Base-by-base conservation (phyloP, 225 moss, liverwort and hornwort genomes). In the Anthoceros angustus region DNA sequence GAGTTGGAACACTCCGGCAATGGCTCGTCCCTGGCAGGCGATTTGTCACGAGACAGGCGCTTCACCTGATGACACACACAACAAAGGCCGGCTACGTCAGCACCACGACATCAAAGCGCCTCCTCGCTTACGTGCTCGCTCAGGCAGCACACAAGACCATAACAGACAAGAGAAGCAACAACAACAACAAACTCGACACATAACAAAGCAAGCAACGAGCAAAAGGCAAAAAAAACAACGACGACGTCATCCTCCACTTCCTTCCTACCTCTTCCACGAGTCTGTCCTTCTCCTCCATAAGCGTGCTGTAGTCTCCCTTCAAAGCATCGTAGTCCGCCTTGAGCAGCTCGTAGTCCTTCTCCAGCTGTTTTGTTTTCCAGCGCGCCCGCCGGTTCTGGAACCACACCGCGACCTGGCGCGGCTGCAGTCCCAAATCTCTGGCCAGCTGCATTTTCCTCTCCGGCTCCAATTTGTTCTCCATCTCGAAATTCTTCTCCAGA, bases 391-490 rank as follows among this genome's bases (percentile, higher is more conserved):
- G 95, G 64, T 98, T 98, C 72, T 98, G 95, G 72, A 98, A 98
- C 95, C 95, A 98, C 45, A 98, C 95, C 32, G 95, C 95, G 2
- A 98, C 95, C 72, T 98, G 95, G 45, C 95, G 83, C 50, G 95
- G 92, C 87, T 92, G 95, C 10, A 98, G 87, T 1, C 91, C 95
- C 39, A 98, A 79, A 65, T 98, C 95, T 48, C 87, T 83, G 0
- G 95, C 95, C 61, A 98, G 95, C 78, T 91, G 91, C 85, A 98
- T 86, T 87, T 98, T 98, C 74, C 95, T 82, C 73, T 98, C 95
- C 6, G 95, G 95, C 70, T 98, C 95, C 16, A 98, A 84, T 74
- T 98, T 98, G 75, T 98, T 98, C 73, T 98, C 95, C 62, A 87
- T 43, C 81, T 98, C 95, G 65, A 98, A 98, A 77, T 92, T 92